A percentile compares a stretch with the other conserved stretches of the same genome.
phyloP scores from a whole-genome alignment of 169 alveolate species.

The Babesia microti region DNA sequence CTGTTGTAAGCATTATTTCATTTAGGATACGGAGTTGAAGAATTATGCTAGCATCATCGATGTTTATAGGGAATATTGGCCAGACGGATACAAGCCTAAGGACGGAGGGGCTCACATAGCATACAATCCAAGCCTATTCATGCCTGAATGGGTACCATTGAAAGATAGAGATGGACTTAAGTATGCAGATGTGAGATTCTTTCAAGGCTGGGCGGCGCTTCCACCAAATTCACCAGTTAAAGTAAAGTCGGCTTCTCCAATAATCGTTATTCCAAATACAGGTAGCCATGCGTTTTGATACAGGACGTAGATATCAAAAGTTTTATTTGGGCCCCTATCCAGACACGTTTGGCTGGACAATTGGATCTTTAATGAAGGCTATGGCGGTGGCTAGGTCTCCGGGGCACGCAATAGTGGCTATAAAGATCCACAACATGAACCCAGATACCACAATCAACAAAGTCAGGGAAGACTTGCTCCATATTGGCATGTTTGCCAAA shows the following conservation, averaged over 20 bases:
- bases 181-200: slow-evolving; percentile 48
- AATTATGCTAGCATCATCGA: slow-evolving; percentile 39
- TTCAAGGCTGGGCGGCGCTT: slow-evolving; percentile 53
- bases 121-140: slow-evolving; percentile 43
- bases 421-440: slow-evolving; percentile 59
- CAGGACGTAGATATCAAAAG: slow-evolving; percentile 66
- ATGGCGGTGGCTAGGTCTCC: slow-evolving; percentile 61
- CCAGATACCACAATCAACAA: slow-evolving; percentile 47
- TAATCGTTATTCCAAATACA: slow-evolving; percentile 17
- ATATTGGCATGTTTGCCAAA: slow-evolving; percentile 44
- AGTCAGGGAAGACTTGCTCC: slow-evolving; percentile 62
- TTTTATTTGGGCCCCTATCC: slow-evolving; percentile 69
- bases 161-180: slow-evolving; percentile 52
- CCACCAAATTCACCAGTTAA: slow-evolving; percentile 33
- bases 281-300: neutral
- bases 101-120: slow-evolving; percentile 43
- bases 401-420: slow-evolving; percentile 69
- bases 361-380: slow-evolving; percentile 63
- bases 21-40: slow-evolving; percentile 40
- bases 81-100: slow-evolving; percentile 9
- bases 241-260: slow-evolving; percentile 26
- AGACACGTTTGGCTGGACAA: slow-evolving; percentile 67
- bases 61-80: slow-evolving; percentile 23
- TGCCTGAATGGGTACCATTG: slow-evolving; percentile 44
- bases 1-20: slow-evolving; percentile 33